These are phyloP conservation scores for Verticillium isaacii DNA, from an alignment of 2,329 filamentous ascomycete species.

Conservation along the genomic window DNA sequence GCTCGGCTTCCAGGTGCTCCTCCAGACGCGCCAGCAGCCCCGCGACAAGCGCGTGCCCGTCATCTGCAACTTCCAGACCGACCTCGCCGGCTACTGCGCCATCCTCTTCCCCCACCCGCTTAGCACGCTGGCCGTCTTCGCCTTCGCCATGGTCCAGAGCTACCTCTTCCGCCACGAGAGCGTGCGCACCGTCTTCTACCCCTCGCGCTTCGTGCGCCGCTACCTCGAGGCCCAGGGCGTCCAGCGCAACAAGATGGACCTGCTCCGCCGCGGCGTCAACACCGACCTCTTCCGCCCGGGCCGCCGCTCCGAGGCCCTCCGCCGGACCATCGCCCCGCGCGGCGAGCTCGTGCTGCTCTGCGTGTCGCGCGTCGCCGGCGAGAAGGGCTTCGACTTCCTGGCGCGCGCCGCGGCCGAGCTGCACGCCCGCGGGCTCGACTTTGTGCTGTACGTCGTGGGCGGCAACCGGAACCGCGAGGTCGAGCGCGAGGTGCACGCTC, in stretches of 20 bases:
- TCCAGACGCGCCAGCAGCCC: conserved; percentile 60
- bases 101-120: conserved; percentile 64
- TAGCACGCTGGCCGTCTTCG: conserved; percentile 54
- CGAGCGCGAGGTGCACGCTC: conserved; percentile 54
- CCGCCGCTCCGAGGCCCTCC: conserved; percentile 45
- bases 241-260: conserved; percentile 50
- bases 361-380: conserved; percentile 62
- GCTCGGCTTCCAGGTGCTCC: conserved; percentile 64
- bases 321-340: conserved; percentile 51
- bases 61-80: conserved; percentile 68
- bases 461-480: conserved; percentile 62
- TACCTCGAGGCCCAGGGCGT: conserved; percentile 57
- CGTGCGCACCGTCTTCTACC: conserved; percentile 65
- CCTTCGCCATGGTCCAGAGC: conserved; percentile 59
- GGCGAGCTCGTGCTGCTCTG: conserved; percentile 62
- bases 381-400: conserved; percentile 68
- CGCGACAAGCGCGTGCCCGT: conserved; percentile 50
- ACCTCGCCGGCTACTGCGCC: conserved; percentile 63
- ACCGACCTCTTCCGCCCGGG: conserved; percentile 55
- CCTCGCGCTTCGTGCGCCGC: conserved; percentile 55
- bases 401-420: conserved; percentile 50
- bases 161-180: conserved; percentile 59
- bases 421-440: conserved; percentile 49
- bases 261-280: conserved; percentile 61
- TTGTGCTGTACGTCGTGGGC: conserved; percentile 63